Conservation (phyloP, 768 basidiomycete genomes). For the Phlebiopsis flavidoalba region DNA sequence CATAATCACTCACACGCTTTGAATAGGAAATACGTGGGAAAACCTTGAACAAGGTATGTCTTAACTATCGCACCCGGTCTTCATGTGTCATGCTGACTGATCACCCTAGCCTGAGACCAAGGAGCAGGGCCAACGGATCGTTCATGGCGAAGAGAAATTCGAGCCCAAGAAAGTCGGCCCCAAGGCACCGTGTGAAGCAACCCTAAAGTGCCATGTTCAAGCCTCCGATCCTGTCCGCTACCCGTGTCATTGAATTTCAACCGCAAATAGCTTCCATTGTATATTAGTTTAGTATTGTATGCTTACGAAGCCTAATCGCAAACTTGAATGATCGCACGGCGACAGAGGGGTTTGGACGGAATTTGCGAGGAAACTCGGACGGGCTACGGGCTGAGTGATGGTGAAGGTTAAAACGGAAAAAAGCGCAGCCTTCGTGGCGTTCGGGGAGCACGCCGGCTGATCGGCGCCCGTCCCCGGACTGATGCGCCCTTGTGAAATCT, state of each 20-base stretch:
- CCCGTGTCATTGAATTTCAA: too few species aligned
- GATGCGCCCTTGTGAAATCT: constrained; percentile 1
- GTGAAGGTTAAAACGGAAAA: neutral
- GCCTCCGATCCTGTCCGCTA: too few species aligned
- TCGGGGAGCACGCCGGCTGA: neutral
- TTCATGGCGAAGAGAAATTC: constrained; percentile 8
- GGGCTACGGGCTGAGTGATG: neutral
- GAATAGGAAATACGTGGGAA: constrained; percentile 9
- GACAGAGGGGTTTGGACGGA: too few species aligned
- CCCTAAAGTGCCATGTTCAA: too few species aligned
- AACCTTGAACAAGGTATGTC: neutral
- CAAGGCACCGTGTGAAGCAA: constrained; percentile 1
- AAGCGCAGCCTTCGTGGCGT: constrained; percentile 1
- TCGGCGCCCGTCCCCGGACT: neutral
- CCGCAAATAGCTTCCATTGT: neutral
- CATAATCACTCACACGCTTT: neutral
- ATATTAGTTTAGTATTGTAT: neutral
- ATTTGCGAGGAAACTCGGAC: neutral
- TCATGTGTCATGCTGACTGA: neutral
- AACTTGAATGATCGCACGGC: too few species aligned
- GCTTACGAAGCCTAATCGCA: neutral
- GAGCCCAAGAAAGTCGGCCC: constrained; percentile 15
- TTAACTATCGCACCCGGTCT: too few species aligned
- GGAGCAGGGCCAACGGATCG: constrained; percentile 12
- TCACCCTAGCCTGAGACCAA: constrained; percentile 7